These are phyloP conservation scores for Cylindrotheca closterium DNA, from an alignment of 108 stramenopile species.

Conservation along the genomic window DNA sequence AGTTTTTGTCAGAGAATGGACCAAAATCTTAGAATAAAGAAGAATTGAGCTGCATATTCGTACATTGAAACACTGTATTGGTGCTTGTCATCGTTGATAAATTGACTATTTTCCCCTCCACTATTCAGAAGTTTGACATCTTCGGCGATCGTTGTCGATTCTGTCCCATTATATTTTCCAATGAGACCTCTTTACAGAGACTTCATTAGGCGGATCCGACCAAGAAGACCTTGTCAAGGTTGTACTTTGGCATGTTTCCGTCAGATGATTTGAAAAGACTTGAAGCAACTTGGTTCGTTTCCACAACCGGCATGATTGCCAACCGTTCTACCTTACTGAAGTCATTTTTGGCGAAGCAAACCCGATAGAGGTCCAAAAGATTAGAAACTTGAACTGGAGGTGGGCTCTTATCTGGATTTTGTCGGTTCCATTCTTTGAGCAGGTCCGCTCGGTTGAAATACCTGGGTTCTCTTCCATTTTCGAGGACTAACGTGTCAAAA, in stretches of 20 bases:
- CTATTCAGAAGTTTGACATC: too few relatives aligned
- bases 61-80: too few relatives aligned
- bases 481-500: constrained; percentile 9
- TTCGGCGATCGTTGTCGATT: too few relatives aligned
- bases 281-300: constrained; percentile 16
- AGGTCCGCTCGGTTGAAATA: constrained; percentile 22
- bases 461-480: constrained; percentile 4
- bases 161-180: too few relatives aligned
- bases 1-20: constrained; percentile 18
- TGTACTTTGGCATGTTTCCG: constrained; percentile 3
- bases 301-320: constrained; percentile 15
- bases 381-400: constrained; percentile 12
- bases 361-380: constrained; percentile 15
- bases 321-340: neutral
- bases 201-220: constrained; percentile 21
- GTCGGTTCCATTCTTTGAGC: constrained; percentile 15
- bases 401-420: constrained; percentile 4
- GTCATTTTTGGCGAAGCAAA: neutral
- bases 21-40: neutral
- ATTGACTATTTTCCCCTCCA: too few relatives aligned
- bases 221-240: constrained; percentile 27
- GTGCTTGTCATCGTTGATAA: too few relatives aligned
- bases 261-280: constrained; percentile 14
- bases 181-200: too few relatives aligned
- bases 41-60: too few relatives aligned